Conservation (phyloP, 805 yeast genomes). For the Pichia californica region DNA sequence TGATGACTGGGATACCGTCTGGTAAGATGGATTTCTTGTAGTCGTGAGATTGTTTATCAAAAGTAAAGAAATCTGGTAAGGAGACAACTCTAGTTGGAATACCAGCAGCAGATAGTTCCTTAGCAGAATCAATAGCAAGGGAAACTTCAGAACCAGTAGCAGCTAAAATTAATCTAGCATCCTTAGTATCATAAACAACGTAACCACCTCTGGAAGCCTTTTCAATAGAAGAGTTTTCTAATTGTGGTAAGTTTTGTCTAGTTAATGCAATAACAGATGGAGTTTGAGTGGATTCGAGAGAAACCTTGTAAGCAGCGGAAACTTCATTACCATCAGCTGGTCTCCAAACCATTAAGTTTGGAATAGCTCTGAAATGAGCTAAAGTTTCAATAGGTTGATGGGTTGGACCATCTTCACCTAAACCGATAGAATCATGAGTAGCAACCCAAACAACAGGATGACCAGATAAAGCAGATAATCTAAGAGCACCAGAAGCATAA, state of each 20-base stretch:
- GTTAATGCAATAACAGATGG: conserved; percentile 74
- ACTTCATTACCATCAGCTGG: conserved; percentile 91
- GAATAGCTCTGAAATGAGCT: conserved; percentile 80
- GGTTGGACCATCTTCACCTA: conserved; percentile 93
- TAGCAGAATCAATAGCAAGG: conserved; percentile 75
- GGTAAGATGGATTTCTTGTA: conserved; percentile 87
- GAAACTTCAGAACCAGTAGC: conserved; percentile 95
- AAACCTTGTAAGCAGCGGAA: conserved; percentile 71
- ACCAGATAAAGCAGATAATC: conserved; percentile 78
- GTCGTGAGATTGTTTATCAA: conserved; percentile 74
- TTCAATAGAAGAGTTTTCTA: conserved; percentile 87
- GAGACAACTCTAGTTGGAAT: conserved; percentile 80
- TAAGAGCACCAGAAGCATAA: conserved; percentile 81
- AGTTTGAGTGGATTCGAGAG: conserved; percentile 54
- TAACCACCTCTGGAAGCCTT: conserved; percentile 95
- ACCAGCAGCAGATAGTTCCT: conserved; percentile 59
- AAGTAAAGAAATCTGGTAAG: conserved; percentile 86
- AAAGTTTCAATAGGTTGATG: conserved; percentile 88
- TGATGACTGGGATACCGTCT: conserved; percentile 86
- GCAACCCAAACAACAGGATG: conserved; percentile 85
- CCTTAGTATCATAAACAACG: conserved; percentile 52
- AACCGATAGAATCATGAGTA: conserved; percentile 84
- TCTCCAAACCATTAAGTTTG: conserved; percentile 83
- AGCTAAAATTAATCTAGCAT: conserved; percentile 69
- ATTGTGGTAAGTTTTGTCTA: conserved; percentile 88